Evolutionary conservation across 2,329 filamentous ascomycete species (phyloP).

Genomic region (Fusarium domesticum): DNA sequence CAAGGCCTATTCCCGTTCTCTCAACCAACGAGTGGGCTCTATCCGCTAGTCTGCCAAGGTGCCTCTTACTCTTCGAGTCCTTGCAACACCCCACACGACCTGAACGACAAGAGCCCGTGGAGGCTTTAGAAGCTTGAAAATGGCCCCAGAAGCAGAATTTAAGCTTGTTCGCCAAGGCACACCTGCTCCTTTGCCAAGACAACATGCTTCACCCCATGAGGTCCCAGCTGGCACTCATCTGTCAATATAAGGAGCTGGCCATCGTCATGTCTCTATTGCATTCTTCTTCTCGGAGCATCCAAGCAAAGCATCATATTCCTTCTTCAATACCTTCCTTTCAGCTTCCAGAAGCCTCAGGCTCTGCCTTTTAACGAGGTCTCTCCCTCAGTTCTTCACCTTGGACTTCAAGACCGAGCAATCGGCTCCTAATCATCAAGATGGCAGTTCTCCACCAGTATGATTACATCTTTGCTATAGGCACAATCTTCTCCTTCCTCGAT

Average conservation of each 20-base stretch:
- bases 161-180: conserved; percentile 29
- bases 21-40: background rate
- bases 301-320: conserved; percentile 9
- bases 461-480: conserved; percentile 63
- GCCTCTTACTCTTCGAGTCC: background rate
- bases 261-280: conserved; percentile 2
- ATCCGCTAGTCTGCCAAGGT: conserved; percentile 2
- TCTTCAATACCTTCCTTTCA: conserved; percentile 6
- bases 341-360: conserved; percentile 11
- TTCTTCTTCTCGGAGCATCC: conserved; percentile 1
- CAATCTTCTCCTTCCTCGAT: conserved; percentile 62
- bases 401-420: conserved; percentile 6
- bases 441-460: conserved; percentile 49
- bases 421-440: conserved; percentile 9
- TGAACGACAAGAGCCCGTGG: background rate
- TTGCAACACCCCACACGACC: background rate
- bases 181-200: background rate
- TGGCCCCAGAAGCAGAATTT: conserved; percentile 26
- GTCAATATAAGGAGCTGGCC: conserved; percentile 22
- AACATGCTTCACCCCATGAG: conserved; percentile 10
- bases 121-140: background rate
- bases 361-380: background rate
- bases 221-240: background rate
- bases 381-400: background rate
- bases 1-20: background rate